Evolutionary conservation across 2,329 filamentous ascomycete species (phyloP), one percentile per base, ranked within the genome.

Genomic region (Cordyceps cateniannulata): DNA sequence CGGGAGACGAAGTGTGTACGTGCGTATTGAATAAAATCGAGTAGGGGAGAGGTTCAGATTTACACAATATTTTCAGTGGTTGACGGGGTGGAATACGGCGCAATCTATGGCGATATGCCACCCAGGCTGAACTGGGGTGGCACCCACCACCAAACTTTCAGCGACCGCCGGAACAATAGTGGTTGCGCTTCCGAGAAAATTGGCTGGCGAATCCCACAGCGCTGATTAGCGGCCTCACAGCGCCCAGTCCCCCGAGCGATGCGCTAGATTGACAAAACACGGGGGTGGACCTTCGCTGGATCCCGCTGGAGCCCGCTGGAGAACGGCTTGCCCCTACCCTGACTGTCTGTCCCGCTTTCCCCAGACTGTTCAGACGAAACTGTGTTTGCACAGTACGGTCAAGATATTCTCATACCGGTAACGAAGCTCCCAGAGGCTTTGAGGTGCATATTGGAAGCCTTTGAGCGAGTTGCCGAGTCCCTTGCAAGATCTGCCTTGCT

Each of bases 361-460:
- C 56, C 56, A 59, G 56, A 51, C 50, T 60, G 49, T 48, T 54
- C 50, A 35, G 58, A 60, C n/a, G 50, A 60, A 59, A 54, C 29
- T 60, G 18, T 49, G 32, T 49, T 54, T 25, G 40, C 50, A 10
- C 52, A 32, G 42, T 12, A 54, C 58, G 29, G 29, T 44, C 50
- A 18, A 60, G 3, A 29, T 48, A 29, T 14, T 5, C 49, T 47
- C 22, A 25, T 47, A 20, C 20, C 7, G 20, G 7, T 12, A 40
- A 18, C 18, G 47, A 12, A 16, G 16, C 18, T 27, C n/a, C 6
- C 27, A 20, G 9, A 25, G 14, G 27, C 40, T 5, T 10, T 5
- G 18, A 12, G 3, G 2, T 6, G 22, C n/a, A 7, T 12, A 22
- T 20, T 50, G n/a, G n/a, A 18, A 32, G 14, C 47, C 8, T 12